Conservation (phyloP, 2,329 filamentous ascomycete species). For the Penicillium carneum region DNA sequence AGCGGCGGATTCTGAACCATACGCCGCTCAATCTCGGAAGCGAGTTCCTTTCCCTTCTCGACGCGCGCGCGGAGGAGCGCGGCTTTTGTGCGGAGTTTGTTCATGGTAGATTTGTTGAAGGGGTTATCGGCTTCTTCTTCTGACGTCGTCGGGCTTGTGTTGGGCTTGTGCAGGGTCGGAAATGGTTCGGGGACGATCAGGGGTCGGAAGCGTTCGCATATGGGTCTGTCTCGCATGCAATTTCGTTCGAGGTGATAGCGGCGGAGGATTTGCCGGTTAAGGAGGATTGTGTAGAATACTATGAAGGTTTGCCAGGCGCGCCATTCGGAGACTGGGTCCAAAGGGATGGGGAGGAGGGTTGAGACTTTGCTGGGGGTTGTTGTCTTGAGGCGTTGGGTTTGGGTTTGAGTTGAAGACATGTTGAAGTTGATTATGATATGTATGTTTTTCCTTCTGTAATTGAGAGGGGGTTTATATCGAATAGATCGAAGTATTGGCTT, state of each 20-base stretch:
- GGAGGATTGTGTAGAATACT: constrained; percentile 29
- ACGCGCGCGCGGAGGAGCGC: constrained; percentile 32
- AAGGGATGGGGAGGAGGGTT: neutral
- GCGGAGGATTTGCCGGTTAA: constrained; percentile 34
- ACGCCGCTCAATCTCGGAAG: constrained; percentile 33
- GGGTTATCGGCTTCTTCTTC: constrained; percentile 12
- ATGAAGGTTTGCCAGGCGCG: constrained; percentile 32
- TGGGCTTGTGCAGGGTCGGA: constrained; percentile 25
- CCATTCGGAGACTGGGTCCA: constrained; percentile 31
- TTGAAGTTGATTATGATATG: neutral
- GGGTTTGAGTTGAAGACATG: neutral
- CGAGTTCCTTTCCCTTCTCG: constrained; percentile 38
- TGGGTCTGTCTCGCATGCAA: constrained; percentile 25
- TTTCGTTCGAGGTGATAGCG: constrained; percentile 34
- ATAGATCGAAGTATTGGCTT: neutral
- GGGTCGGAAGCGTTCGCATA: constrained; percentile 27
- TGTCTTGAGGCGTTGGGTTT: neutral
- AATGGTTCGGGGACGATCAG: constrained; percentile 31
- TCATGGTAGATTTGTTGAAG: neutral
- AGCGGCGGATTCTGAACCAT: constrained; percentile 20
- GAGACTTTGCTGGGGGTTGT: neutral
- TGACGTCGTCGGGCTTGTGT: neutral
- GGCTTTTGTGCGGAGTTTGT: constrained; percentile 16
- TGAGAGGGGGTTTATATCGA: neutral
- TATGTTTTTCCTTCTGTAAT: neutral